phyloP scores from a whole-genome alignment of 441 rosid species.

The Croton laevigatus region DNA sequence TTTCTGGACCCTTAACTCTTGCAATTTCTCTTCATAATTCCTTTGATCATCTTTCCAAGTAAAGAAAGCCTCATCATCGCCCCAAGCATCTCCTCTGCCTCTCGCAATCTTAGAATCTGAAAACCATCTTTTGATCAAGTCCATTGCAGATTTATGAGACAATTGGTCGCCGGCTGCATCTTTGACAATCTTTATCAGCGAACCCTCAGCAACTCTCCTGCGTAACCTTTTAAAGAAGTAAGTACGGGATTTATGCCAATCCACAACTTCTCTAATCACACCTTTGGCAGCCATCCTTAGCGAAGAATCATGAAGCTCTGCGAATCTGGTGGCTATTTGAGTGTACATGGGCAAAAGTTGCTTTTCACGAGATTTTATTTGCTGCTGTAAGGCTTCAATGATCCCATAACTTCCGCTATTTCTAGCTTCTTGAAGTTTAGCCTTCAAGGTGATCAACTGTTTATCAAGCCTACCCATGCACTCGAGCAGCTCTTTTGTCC shows the following conservation, averaged over 20 bases:
- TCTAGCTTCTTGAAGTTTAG: constrained; percentile 67
- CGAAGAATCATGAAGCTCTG: constrained; percentile 95
- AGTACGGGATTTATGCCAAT: constrained; percentile 56
- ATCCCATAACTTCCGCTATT: constrained; percentile 38
- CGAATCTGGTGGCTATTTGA: constrained; percentile 93
- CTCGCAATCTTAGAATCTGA: constrained; percentile 49
- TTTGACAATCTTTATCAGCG: constrained; percentile 57
- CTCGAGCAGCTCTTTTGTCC: constrained; percentile 87
- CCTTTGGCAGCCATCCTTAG: constrained; percentile 98
- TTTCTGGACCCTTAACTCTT: constrained; percentile 78
- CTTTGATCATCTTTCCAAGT: constrained; percentile 64
- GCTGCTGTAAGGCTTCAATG: constrained; percentile 62
- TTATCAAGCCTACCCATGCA: constrained; percentile 98
- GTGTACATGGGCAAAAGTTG: constrained; percentile 87
- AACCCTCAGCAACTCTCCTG: constrained; percentile 76
- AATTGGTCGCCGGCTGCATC: constrained; percentile 75
- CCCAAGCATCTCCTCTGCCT: constrained; percentile 69
- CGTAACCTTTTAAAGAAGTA: constrained; percentile 73
- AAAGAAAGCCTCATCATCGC: constrained; percentile 80
- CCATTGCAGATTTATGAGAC: constrained; percentile 59
- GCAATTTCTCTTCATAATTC: constrained; percentile 62
- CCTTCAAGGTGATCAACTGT: constrained; percentile 63
- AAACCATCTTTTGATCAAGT: constrained; percentile 79
- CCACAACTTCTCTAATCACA: constrained; percentile 86
- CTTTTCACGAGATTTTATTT: constrained; percentile 77